phyloP scores from a whole-genome alignment of 2,329 filamentous ascomycete species.

The Clarireedia paspali region DNA sequence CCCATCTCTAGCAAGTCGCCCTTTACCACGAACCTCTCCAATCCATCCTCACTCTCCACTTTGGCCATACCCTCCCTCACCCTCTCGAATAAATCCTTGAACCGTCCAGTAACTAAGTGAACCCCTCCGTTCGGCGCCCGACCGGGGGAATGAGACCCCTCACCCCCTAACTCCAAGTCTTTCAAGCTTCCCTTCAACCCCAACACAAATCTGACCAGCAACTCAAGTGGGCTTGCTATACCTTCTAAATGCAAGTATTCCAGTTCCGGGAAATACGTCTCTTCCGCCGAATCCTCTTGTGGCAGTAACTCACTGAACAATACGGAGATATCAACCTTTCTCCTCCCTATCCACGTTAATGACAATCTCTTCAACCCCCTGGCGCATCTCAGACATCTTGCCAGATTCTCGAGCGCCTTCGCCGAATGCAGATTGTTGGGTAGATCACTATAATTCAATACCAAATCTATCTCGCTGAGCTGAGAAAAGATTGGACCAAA shows the following conservation, averaged over 20 bases:
- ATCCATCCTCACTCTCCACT: slow-evolving; percentile 24
- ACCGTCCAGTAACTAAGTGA: slow-evolving; percentile 38
- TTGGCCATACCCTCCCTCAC: slow-evolving; percentile 27
- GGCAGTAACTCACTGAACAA: no score
- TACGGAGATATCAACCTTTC: neutral
- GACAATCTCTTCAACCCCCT: slow-evolving; percentile 12
- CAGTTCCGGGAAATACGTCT: neutral
- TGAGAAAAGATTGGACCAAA: slow-evolving; percentile 13
- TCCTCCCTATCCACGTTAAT: no score
- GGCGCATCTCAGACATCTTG: slow-evolving; percentile 14
- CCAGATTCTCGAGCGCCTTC: slow-evolving; percentile 16
- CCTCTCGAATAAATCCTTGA: slow-evolving; percentile 36
- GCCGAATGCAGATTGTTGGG: neutral
- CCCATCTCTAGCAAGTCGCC: slow-evolving; percentile 30
- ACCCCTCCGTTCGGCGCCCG: slow-evolving; percentile 37
- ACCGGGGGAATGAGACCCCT: slow-evolving; percentile 32
- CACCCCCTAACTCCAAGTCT: slow-evolving; percentile 38
- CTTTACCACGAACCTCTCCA: slow-evolving; percentile 38
- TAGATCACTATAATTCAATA: slow-evolving; percentile 18
- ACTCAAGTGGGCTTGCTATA: neutral
- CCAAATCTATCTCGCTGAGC: slow-evolving; percentile 16
- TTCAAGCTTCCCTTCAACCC: slow-evolving; percentile 29
- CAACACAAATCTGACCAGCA: neutral
- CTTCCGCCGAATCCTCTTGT: no score
- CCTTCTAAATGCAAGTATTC: neutral